phyloP scores from a whole-genome alignment of 192 early-diverging fungal genomes.

The Chytriomyces sp. region DNA sequence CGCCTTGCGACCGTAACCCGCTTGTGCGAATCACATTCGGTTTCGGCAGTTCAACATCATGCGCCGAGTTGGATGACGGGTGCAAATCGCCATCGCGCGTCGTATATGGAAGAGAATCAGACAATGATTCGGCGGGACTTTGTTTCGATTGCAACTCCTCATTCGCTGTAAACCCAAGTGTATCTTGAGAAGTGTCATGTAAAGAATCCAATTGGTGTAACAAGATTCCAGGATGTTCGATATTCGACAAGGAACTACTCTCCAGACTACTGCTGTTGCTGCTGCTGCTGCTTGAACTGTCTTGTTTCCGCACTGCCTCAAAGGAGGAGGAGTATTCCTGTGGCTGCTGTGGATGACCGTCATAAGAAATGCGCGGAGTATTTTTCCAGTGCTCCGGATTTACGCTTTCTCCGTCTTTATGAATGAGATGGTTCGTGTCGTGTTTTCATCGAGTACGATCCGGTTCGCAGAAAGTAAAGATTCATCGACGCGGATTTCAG shows the following conservation, averaged over 20 bases:
- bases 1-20: background rate
- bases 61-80: background rate
- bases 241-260: background rate
- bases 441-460: background rate
- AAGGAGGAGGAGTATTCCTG: background rate
- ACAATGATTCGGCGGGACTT: background rate
- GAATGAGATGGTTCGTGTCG: background rate
- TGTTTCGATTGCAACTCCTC: background rate
- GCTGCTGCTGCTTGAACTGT: background rate
- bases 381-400: background rate
- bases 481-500: background rate
- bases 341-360: background rate
- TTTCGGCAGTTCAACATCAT: background rate
- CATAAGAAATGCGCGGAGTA: background rate
- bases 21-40: background rate
- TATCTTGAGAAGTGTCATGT: no score
- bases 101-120: background rate
- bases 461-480: slow-evolving; percentile 1
- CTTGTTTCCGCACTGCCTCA: background rate
- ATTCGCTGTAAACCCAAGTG: no score
- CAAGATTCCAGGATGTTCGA: no score
- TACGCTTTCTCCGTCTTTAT: background rate
- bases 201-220: no score
- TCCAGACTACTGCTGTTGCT: background rate
- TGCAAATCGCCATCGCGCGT: background rate